Base-by-base conservation (phyloP, 2,329 filamentous ascomycete species). In the Botrytis elliptica region DNA sequence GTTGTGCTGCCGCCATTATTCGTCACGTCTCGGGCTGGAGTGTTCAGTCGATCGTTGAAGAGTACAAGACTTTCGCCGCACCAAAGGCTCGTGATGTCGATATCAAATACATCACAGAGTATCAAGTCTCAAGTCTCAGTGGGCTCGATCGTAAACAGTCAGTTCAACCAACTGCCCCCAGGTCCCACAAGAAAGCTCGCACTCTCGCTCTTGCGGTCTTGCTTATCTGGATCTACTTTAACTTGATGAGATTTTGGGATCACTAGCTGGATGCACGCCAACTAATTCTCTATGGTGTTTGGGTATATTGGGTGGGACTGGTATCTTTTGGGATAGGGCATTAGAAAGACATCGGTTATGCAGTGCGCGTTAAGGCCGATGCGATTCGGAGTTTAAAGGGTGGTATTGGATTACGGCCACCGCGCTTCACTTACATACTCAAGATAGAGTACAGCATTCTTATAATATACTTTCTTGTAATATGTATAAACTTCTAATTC, bases 1-100 rank as follows among this genome's bases (percentile, higher is more conserved):
- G 95, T 36, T 97, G 94, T 80, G 91, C 96, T n/a, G 88, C 95
- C 67, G 95, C 90, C 29, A 90, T 92, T 73, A 87, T 97, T 75
- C 90, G 94, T 76, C 93, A 92, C 81, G 83, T 93, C 20, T 88
- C 89, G 22, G 89, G 92, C 22, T 93, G 92, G 90, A 84, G 89
- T 29, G 81, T 89, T 1, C 81, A 86, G 1, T 84, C 85, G 25
- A 88, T 93, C 52, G 82, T 96, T 52, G 85, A 89, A 69, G 95
- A 98, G 82, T 97, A 97, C 84, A 85, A 86, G 75, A 84, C 84
- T 1, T 95, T 90, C 77, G 89, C 89, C 0, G 83, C 85, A 49
- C 87, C 87, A 33, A 91, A 91, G 81, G 81, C 85, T 25, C 87
- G 89, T 60, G 88, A 90, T 18, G 87, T 86, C 55, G 89, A 91